These are phyloP conservation scores for Candida ulmi DNA, from an alignment of 805 yeast genomes.

Conservation along the genomic window DNA sequence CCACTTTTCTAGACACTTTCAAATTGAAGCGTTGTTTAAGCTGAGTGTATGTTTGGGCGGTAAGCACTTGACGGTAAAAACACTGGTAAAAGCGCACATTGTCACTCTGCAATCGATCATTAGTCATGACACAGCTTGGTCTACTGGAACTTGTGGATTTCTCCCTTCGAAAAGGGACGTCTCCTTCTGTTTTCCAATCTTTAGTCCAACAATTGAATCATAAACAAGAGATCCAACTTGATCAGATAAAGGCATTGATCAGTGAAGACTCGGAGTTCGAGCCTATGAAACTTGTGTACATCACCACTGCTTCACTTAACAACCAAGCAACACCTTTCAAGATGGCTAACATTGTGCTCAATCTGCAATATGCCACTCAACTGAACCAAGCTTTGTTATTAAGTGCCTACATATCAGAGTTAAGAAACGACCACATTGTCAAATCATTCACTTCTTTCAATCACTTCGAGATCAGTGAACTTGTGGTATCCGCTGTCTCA, in stretches of 20 bases:
- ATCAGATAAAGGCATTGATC: conserved; percentile 10
- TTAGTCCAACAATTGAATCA: conserved; percentile 20
- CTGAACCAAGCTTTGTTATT: conserved; percentile 16
- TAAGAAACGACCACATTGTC: conserved; percentile 6
- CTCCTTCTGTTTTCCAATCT: conserved; percentile 12
- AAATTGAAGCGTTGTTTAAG: too few species aligned
- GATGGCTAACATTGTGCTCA: conserved; percentile 8
- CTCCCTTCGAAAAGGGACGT: conserved; percentile 11
- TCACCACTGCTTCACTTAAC: conserved; percentile 2
- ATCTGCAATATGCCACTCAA: conserved; percentile 7
- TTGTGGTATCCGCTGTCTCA: conserved; percentile 4
- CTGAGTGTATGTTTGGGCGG: too few species aligned
- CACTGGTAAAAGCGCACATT: too few species aligned
- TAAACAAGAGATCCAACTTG: conserved; percentile 12
- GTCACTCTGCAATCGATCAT: too few species aligned
- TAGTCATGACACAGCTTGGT: not conserved
- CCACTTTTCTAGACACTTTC: too few species aligned
- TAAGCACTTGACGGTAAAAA: too few species aligned
- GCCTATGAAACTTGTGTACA: conserved; percentile 17
- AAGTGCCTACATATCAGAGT: conserved; percentile 9
- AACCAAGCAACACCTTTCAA: conserved; percentile 10
- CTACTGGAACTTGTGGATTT: conserved; percentile 9
- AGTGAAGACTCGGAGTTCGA: conserved; percentile 7
- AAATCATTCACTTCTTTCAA: conserved; percentile 8
- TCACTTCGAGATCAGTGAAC: conserved; percentile 13